phyloP scores from a whole-genome alignment of 176 grass and related monocot genomes.

The Puccinellia tenuiflora region DNA sequence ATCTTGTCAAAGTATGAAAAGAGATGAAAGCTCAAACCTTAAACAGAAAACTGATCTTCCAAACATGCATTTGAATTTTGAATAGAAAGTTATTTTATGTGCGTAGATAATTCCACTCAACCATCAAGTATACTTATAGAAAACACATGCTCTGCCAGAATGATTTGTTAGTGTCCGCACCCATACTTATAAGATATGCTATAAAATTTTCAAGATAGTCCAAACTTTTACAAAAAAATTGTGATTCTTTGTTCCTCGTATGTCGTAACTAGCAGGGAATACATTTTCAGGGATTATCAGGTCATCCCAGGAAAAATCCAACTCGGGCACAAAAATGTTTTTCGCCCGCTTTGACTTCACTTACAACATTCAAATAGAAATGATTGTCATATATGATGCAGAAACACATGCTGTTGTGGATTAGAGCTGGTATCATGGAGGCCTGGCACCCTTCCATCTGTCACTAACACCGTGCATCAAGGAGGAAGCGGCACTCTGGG shows the following conservation, averaged over 20 bases:
- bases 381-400: background rate
- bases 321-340: background rate
- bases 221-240: background rate
- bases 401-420: background rate
- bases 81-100: background rate
- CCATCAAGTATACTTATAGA: background rate
- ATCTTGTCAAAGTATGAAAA: background rate
- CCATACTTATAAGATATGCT: background rate
- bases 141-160: background rate
- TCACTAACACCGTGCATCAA: too few species aligned
- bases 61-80: background rate
- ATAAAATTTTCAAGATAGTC: background rate
- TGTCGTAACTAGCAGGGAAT: background rate
- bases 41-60: background rate
- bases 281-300: background rate
- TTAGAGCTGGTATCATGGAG: background rate
- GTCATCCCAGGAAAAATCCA: background rate
- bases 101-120: background rate
- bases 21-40: background rate
- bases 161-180: background rate
- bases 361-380: background rate
- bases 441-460: too few species aligned
- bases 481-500: too few species aligned
- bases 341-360: background rate
- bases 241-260: background rate